A percentile compares a stretch with the other conserved stretches of the same genome.
These are phyloP conservation scores for Heritiera littoralis DNA, from an alignment of 345 rosid species.

Conservation along the genomic window DNA sequence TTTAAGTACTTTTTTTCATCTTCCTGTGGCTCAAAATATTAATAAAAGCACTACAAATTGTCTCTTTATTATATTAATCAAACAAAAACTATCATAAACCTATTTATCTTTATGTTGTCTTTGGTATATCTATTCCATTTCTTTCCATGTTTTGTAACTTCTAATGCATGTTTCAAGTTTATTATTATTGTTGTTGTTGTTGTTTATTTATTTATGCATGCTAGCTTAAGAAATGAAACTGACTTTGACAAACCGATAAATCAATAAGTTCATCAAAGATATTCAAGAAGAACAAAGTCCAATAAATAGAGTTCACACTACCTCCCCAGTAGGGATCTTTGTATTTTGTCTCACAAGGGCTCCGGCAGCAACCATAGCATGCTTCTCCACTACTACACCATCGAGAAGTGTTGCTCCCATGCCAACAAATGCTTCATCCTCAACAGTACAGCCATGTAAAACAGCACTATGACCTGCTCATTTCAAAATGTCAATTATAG, in stretches of 20 bases:
- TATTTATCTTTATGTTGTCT: background rate
- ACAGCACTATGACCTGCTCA: conserved; percentile 91
- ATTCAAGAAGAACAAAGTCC: background rate
- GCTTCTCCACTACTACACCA: conserved; percentile 83
- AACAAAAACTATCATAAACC: background rate
- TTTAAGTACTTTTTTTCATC: background rate
- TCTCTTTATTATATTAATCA: background rate
- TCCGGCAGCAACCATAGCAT: conserved; percentile 96
- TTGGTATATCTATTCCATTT: background rate
- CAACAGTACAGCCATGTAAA: conserved; percentile 93
- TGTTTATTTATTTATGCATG: background rate
- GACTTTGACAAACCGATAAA: background rate
- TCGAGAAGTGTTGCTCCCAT: conserved; percentile 95
- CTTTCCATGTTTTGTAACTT: background rate
- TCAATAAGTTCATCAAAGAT: background rate
- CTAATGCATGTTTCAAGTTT: background rate
- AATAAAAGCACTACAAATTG: background rate
- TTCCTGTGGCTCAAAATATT: background rate
- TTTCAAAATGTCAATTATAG: conserved; percentile 25
- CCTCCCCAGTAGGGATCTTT: conserved; percentile 87
- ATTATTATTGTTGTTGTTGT: no score
- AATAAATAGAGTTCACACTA: conserved; percentile 25
- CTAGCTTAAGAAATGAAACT: background rate
- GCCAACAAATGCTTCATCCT: conserved; percentile 87
- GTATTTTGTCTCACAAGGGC: conserved; percentile 94